Conservation (phyloP, 495 filamentous ascomycete species). For the Aspergillus carlsbadensis region DNA sequence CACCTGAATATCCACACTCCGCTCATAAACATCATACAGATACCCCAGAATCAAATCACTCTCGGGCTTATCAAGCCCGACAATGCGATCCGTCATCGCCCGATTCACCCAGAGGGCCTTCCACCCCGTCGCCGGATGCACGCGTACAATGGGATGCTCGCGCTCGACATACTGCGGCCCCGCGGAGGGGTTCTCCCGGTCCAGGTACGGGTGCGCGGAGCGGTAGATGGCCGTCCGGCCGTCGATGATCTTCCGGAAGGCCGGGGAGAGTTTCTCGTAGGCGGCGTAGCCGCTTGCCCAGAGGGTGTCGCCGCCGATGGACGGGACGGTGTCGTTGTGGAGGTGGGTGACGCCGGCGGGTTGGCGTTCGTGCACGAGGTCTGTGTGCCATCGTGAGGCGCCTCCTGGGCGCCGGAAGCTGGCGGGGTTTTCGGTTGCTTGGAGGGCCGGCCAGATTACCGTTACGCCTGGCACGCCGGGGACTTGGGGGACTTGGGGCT, state of each 20-base stretch:
- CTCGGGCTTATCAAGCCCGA: constrained; percentile 63
- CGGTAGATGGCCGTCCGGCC: constrained; percentile 65
- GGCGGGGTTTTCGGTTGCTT: constrained; percentile 52
- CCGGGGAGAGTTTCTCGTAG: constrained; percentile 70
- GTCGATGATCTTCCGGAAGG: constrained; percentile 69
- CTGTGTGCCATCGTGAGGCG: constrained; percentile 65
- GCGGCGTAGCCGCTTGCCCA: constrained; percentile 70
- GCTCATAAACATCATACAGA: constrained; percentile 63
- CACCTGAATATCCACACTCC: constrained; percentile 66
- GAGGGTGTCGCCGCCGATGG: constrained; percentile 66
- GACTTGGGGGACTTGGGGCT: constrained; percentile 70
- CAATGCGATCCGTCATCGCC: constrained; percentile 61
- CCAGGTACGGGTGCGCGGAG: constrained; percentile 66
- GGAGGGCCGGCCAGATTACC: constrained; percentile 67
- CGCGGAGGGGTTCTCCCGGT: constrained; percentile 57
- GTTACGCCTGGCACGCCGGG: constrained; percentile 63
- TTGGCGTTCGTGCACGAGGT: constrained; percentile 68
- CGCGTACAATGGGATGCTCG: constrained; percentile 65
- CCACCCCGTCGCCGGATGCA: constrained; percentile 71
- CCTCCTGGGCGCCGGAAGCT: constrained; percentile 65
- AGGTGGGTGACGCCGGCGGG: constrained; percentile 70
- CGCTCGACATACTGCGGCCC: constrained; percentile 65
- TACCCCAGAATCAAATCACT: constrained; percentile 68
- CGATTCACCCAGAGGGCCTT: constrained; percentile 71
- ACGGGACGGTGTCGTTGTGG: constrained; percentile 65